Evolutionary conservation across 2,329 filamentous ascomycete genomes (phyloP), one percentile per base, ranked within the genome.

Genomic region (Chaetomiaceae sp.): DNA sequence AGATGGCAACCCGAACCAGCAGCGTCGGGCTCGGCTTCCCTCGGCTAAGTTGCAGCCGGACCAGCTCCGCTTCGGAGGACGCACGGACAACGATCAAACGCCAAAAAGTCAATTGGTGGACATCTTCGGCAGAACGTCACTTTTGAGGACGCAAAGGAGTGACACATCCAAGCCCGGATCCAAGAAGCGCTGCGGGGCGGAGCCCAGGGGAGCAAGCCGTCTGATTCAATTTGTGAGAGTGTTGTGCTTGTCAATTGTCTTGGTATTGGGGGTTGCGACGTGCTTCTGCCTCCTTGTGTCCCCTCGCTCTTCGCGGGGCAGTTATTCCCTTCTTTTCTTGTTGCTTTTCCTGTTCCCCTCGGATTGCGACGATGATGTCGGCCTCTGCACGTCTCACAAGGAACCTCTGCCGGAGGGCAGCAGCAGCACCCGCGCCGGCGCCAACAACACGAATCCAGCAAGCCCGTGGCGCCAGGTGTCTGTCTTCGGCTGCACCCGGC

Each of bases 311-410:
- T 17, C 53, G 31, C 43, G 50, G 49, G 42, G 48, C 47, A 38
- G 22, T n/a, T 36, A 46, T 42, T 39, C 44, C 17, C 17, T 22
- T 54, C n/a, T 15, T 14, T 22, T 20, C 27, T 47, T 51, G 38
- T 27, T 11, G 33, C 12, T 20, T 20, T n/a, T 29, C 17, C 17
- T 38, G 19, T 47, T 19, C 17, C 47, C 27, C 25, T 40, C 39
- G 37, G 44, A 53, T 42, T 46, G 42, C 50, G 53, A 50, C 56
- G 45, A 53, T 42, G 14, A 65, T 66, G 65, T 62, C 61, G 53
- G 55, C 66, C 37, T 62, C 64, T 38, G 55, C 57, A 54, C 63
- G 65, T 27, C 58, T 67, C 53, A 60, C 63, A 40, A 57, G 59
- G 42, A 52, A 59, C 40, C 61, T 66, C 51, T 63, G 60, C 54